Base-by-base conservation (phyloP, 768 basidiomycete genomes). In the Lactarius akahatsu region DNA sequence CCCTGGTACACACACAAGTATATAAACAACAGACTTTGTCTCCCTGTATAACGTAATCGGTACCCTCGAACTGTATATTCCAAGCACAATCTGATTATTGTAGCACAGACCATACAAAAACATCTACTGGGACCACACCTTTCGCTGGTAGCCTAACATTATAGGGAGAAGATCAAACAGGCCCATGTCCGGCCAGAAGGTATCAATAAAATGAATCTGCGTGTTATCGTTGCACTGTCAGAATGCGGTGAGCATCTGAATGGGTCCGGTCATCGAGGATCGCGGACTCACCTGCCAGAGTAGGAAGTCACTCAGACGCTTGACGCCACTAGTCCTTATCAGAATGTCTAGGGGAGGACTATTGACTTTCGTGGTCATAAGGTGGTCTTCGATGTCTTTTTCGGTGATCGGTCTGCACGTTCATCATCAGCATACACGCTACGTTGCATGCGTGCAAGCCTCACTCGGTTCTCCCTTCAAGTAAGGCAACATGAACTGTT, bases 131-230 rank as follows among this genome's bases (percentile, higher is more conserved):
- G 68, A 58, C 89, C 89, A 92, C 6, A 82, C 76, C 74, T 90
- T 91, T 56, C 86, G 84, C 75, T 99, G 96, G 77, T 89, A 98
- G 61, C 91, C 88, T 52, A 98, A 79, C 23, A 99, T 77, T 60
- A 98, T 87, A 1, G 94, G 93, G 28, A 97, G 75, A 71, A 99
- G 86, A 70, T 98, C 92, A 63, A 85, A 80, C 2, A 98, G 74
- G 5, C 94, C 91, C 72, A 97, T 96, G 62, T 95, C 89, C 0
- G 97, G 97, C 97, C 97, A 99, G 73, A 89, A 94, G 0, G 86
- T 85, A 16, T 85, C 78, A 23, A 87, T 83, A 75, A 97, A 95
- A 73, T 98, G 93, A 10, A 99, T 77, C 70, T 96, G 93, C 0
- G 94, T 93, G 69, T 90, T 76, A 72, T 96, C 88, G 61, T 83